Evolutionary conservation across 75 land plant species (phyloP).

Genomic region (Gnetum montanum): DNA sequence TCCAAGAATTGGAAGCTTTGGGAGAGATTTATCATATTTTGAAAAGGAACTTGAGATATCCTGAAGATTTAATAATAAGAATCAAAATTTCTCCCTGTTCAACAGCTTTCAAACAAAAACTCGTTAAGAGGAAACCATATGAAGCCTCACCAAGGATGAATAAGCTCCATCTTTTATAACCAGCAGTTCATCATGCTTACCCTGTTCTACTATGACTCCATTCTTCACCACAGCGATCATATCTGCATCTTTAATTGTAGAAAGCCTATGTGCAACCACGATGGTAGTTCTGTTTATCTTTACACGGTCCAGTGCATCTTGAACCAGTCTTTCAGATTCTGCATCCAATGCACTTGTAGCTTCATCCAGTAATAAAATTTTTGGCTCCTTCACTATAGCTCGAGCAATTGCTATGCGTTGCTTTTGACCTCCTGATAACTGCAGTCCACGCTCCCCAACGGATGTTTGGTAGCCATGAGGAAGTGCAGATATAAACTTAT

Average conservation of each 20-base stretch:
- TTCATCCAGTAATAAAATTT: conserved; percentile 31
- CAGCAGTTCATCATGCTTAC: conserved; percentile 22
- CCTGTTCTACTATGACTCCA: conserved; percentile 26
- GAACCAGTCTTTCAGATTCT: conserved; percentile 28
- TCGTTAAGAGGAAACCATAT: conserved; percentile 13
- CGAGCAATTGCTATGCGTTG: conserved; percentile 38
- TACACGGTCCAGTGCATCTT: conserved; percentile 31
- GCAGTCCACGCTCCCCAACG: conserved; percentile 36
- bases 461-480: conserved; percentile 41
- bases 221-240: conserved; percentile 32
- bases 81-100: too few relatives aligned
- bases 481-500: conserved; percentile 42
- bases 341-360: conserved; percentile 42
- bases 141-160: conserved; percentile 31
- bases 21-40: too few relatives aligned
- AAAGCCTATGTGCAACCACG: conserved; percentile 28
- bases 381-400: conserved; percentile 28
- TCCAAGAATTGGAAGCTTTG: too few relatives aligned
- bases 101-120: too few relatives aligned
- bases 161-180: conserved; percentile 20
- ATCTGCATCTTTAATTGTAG: conserved; percentile 29
- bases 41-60: too few relatives aligned
- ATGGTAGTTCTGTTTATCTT: conserved; percentile 28
- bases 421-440: conserved; percentile 41
- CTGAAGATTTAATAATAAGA: too few relatives aligned